Percentiles rank a stretch among this genome's conserved stretches.
These are phyloP conservation scores for Torulaspora globosa DNA, from an alignment of 1,139 yeast genomes.

Conservation along the genomic window DNA sequence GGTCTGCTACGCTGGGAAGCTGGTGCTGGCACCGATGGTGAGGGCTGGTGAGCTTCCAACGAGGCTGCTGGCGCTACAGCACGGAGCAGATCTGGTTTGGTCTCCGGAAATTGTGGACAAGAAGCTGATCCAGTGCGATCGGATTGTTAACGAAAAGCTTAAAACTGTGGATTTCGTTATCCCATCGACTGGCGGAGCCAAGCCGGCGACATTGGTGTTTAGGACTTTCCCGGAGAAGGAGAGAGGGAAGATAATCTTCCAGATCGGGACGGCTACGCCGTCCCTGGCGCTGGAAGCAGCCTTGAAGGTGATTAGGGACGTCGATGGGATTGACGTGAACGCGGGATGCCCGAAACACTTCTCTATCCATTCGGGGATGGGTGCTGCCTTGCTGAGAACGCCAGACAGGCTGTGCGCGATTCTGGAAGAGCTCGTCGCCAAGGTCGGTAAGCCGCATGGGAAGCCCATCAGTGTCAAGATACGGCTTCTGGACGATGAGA, in stretches of 20 bases:
- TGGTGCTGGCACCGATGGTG: conserved; percentile 94
- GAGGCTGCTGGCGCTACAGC: conserved; percentile 65
- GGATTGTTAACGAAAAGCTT: conserved; percentile 52
- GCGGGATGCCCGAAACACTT: conserved; percentile 96
- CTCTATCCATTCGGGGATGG: conserved; percentile 92
- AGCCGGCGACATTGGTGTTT: conserved; percentile 53
- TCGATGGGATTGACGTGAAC: conserved; percentile 87
- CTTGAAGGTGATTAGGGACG: conserved; percentile 70
- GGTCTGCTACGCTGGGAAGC: conserved; percentile 59
- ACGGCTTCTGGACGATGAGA: conserved; percentile 60
- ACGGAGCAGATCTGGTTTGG: conserved; percentile 96
- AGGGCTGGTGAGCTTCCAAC: conserved; percentile 93
- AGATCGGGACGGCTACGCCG: conserved; percentile 83
- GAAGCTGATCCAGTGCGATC: conserved; percentile 64
- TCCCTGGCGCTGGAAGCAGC: conserved; percentile 88
- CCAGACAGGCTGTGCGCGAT: conserved; percentile 76
- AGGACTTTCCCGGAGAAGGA: conserved; percentile 67
- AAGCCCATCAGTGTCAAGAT: conserved; percentile 91
- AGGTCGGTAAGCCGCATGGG: conserved; percentile 71
- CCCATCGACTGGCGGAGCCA: conserved; percentile 32
- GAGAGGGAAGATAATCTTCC: conserved; percentile 66
- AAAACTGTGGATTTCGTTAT: conserved; percentile 57
- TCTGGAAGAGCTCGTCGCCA: conserved; percentile 58
- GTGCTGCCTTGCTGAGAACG: conserved; percentile 80
- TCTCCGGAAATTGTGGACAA: conserved; percentile 89